These are phyloP conservation scores for Holtermannia corniformis DNA, from an alignment of 768 basidiomycete genomes.

Conservation along the genomic window DNA sequence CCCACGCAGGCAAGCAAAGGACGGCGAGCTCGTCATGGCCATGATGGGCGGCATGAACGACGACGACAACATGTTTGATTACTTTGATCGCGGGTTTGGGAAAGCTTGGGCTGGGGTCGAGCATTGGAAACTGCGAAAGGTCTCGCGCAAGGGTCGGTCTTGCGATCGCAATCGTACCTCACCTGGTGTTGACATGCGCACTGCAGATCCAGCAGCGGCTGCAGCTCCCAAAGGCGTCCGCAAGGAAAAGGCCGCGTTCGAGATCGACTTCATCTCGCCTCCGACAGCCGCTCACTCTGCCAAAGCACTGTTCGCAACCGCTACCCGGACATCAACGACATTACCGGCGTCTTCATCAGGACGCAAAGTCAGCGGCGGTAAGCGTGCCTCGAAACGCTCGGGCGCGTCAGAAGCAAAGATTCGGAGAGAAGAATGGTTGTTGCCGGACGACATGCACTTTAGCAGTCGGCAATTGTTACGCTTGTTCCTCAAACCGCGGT, in stretches of 20 bases:
- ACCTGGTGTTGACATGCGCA: conserved; percentile 1
- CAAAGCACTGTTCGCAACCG: conserved; percentile 35
- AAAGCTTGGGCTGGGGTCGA: conserved; percentile 99
- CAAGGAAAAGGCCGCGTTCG: conserved; percentile 41
- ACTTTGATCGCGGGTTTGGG: conserved; percentile 70
- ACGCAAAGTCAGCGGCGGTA: background rate
- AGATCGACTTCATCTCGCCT: conserved; percentile 44
- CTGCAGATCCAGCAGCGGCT: conserved; percentile 37
- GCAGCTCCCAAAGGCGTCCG: conserved; percentile 42
- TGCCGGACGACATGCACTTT: conserved; percentile 98
- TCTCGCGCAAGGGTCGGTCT: conserved; percentile 63
- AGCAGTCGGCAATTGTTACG: conserved; percentile 79
- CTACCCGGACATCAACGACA: conserved; percentile 24
- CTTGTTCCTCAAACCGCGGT: conserved; percentile 91
- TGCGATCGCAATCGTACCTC: background rate
- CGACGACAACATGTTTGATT: conserved; percentile 57
- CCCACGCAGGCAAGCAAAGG: conserved; percentile 60
- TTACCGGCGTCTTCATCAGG: conserved; percentile 18
- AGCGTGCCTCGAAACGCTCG: conserved; percentile 1
- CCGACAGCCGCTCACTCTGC: conserved; percentile 16
- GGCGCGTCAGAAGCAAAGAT: conserved; percentile 11
- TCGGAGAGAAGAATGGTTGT: conserved; percentile 50
- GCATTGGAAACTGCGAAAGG: conserved; percentile 88
- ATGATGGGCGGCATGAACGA: conserved; percentile 64
- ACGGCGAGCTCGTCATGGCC: conserved; percentile 69